Evolutionary conservation across 192 early-diverging fungal genomes (phyloP), one percentile per base, ranked within the genome.

Genomic region (Backusella circina): DNA sequence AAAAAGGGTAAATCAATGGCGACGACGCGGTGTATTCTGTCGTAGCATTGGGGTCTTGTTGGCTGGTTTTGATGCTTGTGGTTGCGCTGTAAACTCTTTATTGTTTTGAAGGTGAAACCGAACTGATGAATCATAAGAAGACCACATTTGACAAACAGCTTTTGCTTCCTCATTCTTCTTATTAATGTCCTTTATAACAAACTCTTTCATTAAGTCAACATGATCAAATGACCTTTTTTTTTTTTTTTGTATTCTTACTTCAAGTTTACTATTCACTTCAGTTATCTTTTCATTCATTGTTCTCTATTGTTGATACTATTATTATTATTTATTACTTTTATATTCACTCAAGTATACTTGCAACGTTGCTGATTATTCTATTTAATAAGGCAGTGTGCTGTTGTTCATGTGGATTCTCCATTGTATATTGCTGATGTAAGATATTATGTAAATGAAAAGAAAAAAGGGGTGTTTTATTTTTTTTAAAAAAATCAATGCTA

Each of bases 371-470:
- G 10, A 83, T 76, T 38, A 85, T 83, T 67, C 84, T 70, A 50
- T 65, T 71, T 33, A 85, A 73, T 37, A 85, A 67, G 8, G 73
- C 73, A 61, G 71, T 78, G 66, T 85, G 84, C 47, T 82, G 80
- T 65, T 84, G 77, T 57, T 84, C 83, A 35, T 84, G 78, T 31
- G 83, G 83, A 67, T 84, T 82, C 50, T 82, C 81, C 81, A 82
- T 82, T 39, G 21, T 54, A 23, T 41, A 54, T 41, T 41, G n/a
- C n/a, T n/a, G n/a, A n/a, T n/a, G n/a, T n/a, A n/a, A n/a, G n/a
- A n/a, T n/a, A n/a, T n/a, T n/a, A n/a, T n/a, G n/a, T n/a, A n/a
- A n/a, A n/a, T n/a, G n/a, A n/a, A n/a, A n/a, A n/a, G n/a, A n/a
- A n/a, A n/a, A n/a, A n/a, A n/a, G n/a, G n/a, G n/a, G n/a, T n/a